phyloP scores from a whole-genome alignment of 148 eudicot genomes.

The Nepenthes gracilis region DNA sequence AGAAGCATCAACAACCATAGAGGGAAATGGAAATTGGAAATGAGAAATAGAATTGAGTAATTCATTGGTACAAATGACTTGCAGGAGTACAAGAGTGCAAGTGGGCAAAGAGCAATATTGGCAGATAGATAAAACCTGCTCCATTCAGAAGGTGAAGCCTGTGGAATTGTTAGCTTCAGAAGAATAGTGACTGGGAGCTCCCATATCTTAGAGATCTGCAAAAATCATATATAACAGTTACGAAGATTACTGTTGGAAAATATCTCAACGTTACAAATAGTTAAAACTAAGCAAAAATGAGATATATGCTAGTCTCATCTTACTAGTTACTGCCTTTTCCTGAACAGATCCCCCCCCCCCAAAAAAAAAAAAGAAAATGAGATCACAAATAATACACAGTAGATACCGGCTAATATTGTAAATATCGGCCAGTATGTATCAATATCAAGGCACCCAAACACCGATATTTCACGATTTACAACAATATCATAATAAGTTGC shows the following conservation, averaged over 20 bases:
- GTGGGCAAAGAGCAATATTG: slow-evolving; percentile 78
- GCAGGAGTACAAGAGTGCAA: slow-evolving; percentile 71
- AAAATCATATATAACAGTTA: not conserved
- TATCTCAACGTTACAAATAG: too few species aligned
- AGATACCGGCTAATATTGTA: too few species aligned
- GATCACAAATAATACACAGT: too few species aligned
- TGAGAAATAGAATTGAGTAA: slow-evolving; percentile 53
- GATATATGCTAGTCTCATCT: not conserved
- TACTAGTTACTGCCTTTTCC: too few species aligned
- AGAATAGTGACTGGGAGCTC: slow-evolving; percentile 64
- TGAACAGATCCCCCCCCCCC: too few species aligned
- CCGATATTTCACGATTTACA: not conserved
- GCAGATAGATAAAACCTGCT: slow-evolving; percentile 79
- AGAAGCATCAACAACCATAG: slow-evolving; percentile 61
- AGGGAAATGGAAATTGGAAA: slow-evolving; percentile 56
- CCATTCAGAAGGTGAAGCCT: slow-evolving; percentile 68
- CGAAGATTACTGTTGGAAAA: not conserved
- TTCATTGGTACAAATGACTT: slow-evolving; percentile 65
- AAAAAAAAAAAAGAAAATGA: too few species aligned
- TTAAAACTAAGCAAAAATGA: not conserved
- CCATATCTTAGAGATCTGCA: slow-evolving; percentile 70
- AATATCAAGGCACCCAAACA: not conserved
- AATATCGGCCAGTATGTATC: too few species aligned
- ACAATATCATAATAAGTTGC: not conserved
- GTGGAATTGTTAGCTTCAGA: slow-evolving; percentile 78